Conservation (phyloP, 495 filamentous ascomycete species). For the Podospora comata region DNA sequence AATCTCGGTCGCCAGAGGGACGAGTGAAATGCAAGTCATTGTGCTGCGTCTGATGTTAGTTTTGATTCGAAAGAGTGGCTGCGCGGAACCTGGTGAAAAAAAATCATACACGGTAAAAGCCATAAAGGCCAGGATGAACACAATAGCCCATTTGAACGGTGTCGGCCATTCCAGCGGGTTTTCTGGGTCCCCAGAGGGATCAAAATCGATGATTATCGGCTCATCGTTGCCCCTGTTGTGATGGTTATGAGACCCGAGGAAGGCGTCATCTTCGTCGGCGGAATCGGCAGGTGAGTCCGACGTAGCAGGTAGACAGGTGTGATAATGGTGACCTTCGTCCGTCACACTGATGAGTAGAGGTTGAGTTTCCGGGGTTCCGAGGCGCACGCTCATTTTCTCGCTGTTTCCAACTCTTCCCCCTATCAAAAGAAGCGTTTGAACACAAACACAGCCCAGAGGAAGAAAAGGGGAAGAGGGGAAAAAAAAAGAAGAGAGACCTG, state of each 20-base stretch:
- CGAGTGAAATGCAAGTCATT: constrained; percentile 54
- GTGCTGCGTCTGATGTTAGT: constrained; percentile 34
- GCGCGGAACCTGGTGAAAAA: constrained; percentile 2
- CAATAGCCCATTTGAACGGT: constrained; percentile 49
- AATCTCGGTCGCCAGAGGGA: constrained; percentile 51
- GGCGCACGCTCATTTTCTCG: not conserved
- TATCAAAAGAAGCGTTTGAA: not conserved
- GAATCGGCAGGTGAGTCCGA: not conserved
- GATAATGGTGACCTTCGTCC: constrained; percentile 18
- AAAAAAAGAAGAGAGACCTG: not conserved
- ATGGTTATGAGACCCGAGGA: not conserved
- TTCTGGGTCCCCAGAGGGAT: constrained; percentile 49
- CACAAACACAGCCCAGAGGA: not conserved
- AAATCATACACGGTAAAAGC: constrained; percentile 52
- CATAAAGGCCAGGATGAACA: constrained; percentile 47
- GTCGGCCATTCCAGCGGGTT: constrained; percentile 53
- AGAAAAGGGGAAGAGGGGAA: not conserved
- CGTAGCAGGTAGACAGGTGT: constrained; percentile 1
- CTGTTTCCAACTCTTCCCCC: not conserved
- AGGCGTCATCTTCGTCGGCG: not conserved
- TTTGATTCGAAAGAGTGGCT: not conserved
- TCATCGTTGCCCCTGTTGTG: constrained; percentile 10
- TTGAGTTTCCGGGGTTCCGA: constrained; percentile 13
- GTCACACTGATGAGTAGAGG: constrained; percentile 14
- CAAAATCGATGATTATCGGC: constrained; percentile 41